Conservation (phyloP, 495 filamentous ascomycete species). For the Oleoguttula mirabilis region DNA sequence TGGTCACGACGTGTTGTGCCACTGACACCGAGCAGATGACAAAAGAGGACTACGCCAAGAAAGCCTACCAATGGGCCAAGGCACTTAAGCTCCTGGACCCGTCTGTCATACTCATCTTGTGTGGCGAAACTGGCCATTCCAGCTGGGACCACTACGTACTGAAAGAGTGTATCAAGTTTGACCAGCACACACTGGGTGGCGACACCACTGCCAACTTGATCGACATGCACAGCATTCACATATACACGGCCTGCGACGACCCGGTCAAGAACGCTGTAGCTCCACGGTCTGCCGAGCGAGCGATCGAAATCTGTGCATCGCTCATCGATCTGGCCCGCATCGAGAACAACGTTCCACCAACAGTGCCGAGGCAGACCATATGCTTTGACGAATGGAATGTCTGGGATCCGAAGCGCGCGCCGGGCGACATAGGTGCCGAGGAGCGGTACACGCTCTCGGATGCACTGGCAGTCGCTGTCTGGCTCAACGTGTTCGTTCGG, state of each 20-base stretch:
- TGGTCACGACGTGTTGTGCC: no score
- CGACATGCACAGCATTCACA: conserved; percentile 60
- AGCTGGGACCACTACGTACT: conserved; percentile 64
- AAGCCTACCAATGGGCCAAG: conserved; percentile 70
- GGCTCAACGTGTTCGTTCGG: conserved; percentile 69
- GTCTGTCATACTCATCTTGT: conserved; percentile 52
- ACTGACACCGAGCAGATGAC: no score
- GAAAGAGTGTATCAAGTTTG: conserved; percentile 50
- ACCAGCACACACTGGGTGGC: conserved; percentile 27
- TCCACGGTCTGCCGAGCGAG: conserved; percentile 58
- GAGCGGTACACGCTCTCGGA: conserved; percentile 66
- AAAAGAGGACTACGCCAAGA: conserved; percentile 62
- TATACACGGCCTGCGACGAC: conserved; percentile 50
- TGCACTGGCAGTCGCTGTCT: conserved; percentile 59
- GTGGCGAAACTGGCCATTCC: conserved; percentile 54
- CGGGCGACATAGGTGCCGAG: conserved; percentile 52
- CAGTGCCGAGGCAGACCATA: conserved; percentile 49
- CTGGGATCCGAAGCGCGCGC: conserved; percentile 64
- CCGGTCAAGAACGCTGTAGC: conserved; percentile 53
- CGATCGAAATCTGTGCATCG: conserved; percentile 54
- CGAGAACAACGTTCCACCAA: conserved; percentile 47
- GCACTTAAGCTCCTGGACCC: conserved; percentile 67
- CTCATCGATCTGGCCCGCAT: conserved; percentile 66
- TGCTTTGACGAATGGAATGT: conserved; percentile 86
- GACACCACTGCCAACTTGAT: conserved; percentile 31